Evolutionary conservation across 2,329 filamentous ascomycete genomes (phyloP).

Genomic region (Periconia digitata): DNA sequence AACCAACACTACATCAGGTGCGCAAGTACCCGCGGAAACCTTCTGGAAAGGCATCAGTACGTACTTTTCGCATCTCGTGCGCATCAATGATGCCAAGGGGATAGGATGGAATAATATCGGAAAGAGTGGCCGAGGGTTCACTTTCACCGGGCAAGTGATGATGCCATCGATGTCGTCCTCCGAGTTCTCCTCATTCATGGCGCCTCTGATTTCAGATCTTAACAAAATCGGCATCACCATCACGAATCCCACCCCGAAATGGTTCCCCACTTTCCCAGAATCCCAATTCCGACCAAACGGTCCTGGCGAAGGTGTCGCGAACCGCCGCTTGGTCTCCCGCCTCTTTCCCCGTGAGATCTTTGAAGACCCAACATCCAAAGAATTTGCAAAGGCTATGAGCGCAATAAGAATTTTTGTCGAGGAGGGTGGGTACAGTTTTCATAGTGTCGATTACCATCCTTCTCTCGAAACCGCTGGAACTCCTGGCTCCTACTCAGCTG

Average conservation of each 20-base stretch:
- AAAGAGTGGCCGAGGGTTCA: slow-evolving; percentile 15
- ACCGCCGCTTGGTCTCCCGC: slow-evolving; percentile 26
- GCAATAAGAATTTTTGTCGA: slow-evolving; percentile 27
- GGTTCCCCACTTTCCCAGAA: slow-evolving; percentile 21
- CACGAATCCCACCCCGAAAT: slow-evolving; percentile 16
- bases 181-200: slow-evolving; percentile 20
- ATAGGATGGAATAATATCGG: slow-evolving; percentile 27
- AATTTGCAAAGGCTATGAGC: slow-evolving; percentile 19
- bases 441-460: slow-evolving; percentile 30
- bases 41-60: slow-evolving; percentile 29
- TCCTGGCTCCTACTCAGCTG: slow-evolving; percentile 22
- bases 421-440: slow-evolving; percentile 29
- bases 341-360: slow-evolving; percentile 38
- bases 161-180: slow-evolving; percentile 17
- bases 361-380: slow-evolving; percentile 13
- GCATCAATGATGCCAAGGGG: slow-evolving; percentile 25
- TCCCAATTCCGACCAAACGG: slow-evolving; percentile 19
- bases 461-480: slow-evolving; percentile 25
- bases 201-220: slow-evolving; percentile 23
- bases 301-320: slow-evolving; percentile 18
- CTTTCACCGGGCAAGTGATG: slow-evolving; percentile 17
- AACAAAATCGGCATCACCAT: slow-evolving; percentile 19
- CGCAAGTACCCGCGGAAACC: slow-evolving; percentile 19
- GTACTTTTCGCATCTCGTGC: slow-evolving; percentile 26
- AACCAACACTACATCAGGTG: slow-evolving; percentile 15